Evolutionary conservation across 768 basidiomycete genomes (phyloP).

Genomic region (Tulasnella sp.): DNA sequence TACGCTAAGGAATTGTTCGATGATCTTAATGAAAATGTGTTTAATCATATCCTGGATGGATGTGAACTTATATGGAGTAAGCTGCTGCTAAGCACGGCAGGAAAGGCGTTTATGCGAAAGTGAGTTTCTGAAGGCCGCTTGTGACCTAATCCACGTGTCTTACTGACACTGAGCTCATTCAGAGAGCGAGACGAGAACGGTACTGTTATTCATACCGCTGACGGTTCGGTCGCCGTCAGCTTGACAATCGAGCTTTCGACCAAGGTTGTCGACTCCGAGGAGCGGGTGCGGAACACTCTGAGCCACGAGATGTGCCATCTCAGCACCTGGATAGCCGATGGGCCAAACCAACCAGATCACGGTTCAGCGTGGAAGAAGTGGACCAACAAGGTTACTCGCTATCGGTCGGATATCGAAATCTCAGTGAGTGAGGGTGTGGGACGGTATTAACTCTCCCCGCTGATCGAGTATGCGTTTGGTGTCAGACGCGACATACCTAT

Average conservation of each 20-base stretch:
- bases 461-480: neutral
- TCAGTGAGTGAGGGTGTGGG: constrained; percentile 20
- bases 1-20: constrained; percentile 12
- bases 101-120: constrained; percentile 12
- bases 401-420: constrained; percentile 25
- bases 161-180: neutral
- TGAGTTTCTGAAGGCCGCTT: neutral
- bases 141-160: neutral
- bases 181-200: neutral
- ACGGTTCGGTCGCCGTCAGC: neutral
- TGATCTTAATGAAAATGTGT: constrained; percentile 6
- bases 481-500: constrained; percentile 30
- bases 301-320: constrained; percentile 36
- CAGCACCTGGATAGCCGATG: constrained; percentile 29
- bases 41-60: constrained; percentile 6
- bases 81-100: constrained; percentile 11
- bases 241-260: constrained; percentile 26
- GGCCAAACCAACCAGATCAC: constrained; percentile 29
- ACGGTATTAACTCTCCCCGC: too few species aligned
- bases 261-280: constrained; percentile 30
- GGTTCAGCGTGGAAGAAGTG: constrained; percentile 30
- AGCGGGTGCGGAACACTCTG: constrained; percentile 29
- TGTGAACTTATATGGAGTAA: constrained; percentile 16
- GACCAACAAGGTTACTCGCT: constrained; percentile 24
- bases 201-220: neutral